These are phyloP conservation scores for Dactylella cylindrospora DNA, from an alignment of 2,329 filamentous ascomycete species.

Conservation along the genomic window DNA sequence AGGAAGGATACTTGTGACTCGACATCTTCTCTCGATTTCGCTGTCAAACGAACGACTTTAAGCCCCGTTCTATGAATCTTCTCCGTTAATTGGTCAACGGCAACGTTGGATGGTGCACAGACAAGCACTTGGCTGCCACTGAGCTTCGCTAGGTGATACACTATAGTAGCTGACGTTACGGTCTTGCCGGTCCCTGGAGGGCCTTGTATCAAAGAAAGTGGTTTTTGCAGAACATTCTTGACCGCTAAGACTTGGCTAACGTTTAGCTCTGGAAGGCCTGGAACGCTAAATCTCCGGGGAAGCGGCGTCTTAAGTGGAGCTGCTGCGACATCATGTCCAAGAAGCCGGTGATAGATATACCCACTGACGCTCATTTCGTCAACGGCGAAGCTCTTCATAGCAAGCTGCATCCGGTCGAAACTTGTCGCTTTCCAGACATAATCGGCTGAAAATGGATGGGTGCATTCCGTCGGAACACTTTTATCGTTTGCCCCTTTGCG, in stretches of 20 bases:
- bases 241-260: constrained; percentile 94
- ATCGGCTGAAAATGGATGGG: constrained; percentile 95
- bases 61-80: constrained; percentile 91
- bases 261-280: constrained; percentile 90
- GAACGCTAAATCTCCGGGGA: constrained; percentile 95
- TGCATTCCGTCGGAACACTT: constrained; percentile 90
- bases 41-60: constrained; percentile 96
- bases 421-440: constrained; percentile 99
- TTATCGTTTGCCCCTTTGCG: constrained; percentile 95
- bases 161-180: constrained; percentile 96
- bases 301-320: constrained; percentile 94
- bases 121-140: constrained; percentile 93
- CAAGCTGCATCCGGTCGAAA: constrained; percentile 97
- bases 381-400: constrained; percentile 98
- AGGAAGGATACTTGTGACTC: constrained; percentile 97
- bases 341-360: constrained; percentile 95
- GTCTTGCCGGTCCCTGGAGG: constrained; percentile 98
- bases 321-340: constrained; percentile 91
- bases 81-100: constrained; percentile 96
- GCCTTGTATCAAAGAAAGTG: constrained; percentile 92
- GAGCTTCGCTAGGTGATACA: constrained; percentile 94
- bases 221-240: constrained; percentile 89
- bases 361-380: constrained; percentile 98
- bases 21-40: constrained; percentile 96
- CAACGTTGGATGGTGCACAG: constrained; percentile 96